Base-by-base conservation (phyloP, 768 basidiomycete genomes). In the Boletus rubescentipes region DNA sequence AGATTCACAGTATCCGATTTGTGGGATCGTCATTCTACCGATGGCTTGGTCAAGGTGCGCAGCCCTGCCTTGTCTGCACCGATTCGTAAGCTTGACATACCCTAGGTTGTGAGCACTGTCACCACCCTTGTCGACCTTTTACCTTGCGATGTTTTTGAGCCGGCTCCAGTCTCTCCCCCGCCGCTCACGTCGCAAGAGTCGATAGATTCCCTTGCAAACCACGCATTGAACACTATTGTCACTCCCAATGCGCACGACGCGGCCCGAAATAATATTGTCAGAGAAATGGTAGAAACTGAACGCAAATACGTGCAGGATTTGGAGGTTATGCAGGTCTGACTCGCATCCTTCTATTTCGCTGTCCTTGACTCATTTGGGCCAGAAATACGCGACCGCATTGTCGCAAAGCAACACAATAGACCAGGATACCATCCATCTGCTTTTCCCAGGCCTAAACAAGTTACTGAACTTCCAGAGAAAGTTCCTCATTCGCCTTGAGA, bases 261-360 rank as follows among this genome's bases (percentile, higher is more conserved):
- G 2, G 85, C 85, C 20, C 79, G 90, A 49, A 84, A 84, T 69
- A 88, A 89, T 59, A 88, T 89, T 56, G 81, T 94, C 55, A 81
- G 82, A 65, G 97, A 99, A 73, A 84, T 98, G 61, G 83, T 98
- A 44, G 90, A 92, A 71, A 98, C 93, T 0, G 97, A 99, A 71
- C 86, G 92, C 61, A 93, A 93, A 74, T 98, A 93, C 70, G 96
- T 98, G 6, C 89, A 92, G 71, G 97, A 98, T 73, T 77, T 99
- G 59, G 94, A 97, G 70, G 86, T 93, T 65, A 90, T 98, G 80
- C 94, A 96, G 83, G 94, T 93, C 61, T 65, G 86, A 67, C 30
- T 0, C 21, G 3, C 44, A 48, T 56, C 8, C 16, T 48, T 26
- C 55, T 46, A 15, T 56, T 41, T 20, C 51, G 51, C 20, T 36